These are phyloP conservation scores for Epichloe brachyelytri DNA, from an alignment of 2,329 filamentous ascomycete genomes.

Conservation along the genomic window DNA sequence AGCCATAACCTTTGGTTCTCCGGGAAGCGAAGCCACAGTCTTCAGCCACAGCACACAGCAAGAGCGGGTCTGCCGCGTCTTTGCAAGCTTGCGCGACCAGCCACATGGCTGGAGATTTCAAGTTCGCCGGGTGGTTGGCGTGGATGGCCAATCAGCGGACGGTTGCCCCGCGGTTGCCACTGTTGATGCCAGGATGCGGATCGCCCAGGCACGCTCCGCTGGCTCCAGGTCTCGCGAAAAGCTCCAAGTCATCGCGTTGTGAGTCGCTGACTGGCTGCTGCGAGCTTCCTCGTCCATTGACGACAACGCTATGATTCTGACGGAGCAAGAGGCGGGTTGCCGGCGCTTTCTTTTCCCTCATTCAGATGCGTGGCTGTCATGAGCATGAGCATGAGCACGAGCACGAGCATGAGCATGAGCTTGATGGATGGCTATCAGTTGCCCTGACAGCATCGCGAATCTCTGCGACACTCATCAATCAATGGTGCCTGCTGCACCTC, in stretches of 20 bases:
- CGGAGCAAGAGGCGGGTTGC: background rate
- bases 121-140: constrained; percentile 4
- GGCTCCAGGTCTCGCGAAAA: constrained; percentile 4
- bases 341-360: background rate
- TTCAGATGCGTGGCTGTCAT: background rate
- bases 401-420: no score
- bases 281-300: constrained; percentile 1
- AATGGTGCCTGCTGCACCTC: background rate
- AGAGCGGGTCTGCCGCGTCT: constrained; percentile 3
- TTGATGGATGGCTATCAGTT: background rate
- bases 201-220: constrained; percentile 11
- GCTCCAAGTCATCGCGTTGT: constrained; percentile 11
- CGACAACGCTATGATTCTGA: constrained; percentile 1
- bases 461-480: background rate
- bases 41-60: constrained; percentile 10
- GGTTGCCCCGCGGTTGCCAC: constrained; percentile 45
- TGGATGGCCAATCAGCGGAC: constrained; percentile 27
- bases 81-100: constrained; percentile 13
- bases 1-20: background rate
- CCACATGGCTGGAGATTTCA: constrained; percentile 13
- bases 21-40: background rate
- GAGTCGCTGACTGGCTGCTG: constrained; percentile 7
- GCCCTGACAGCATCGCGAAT: background rate
- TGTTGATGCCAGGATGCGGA: constrained; percentile 30
- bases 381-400: background rate